Percentiles rank a stretch among this genome's conserved stretches.
phyloP scores from a whole-genome alignment of 2,329 filamentous ascomycete genomes.

The Neocucurbitaria cava region DNA sequence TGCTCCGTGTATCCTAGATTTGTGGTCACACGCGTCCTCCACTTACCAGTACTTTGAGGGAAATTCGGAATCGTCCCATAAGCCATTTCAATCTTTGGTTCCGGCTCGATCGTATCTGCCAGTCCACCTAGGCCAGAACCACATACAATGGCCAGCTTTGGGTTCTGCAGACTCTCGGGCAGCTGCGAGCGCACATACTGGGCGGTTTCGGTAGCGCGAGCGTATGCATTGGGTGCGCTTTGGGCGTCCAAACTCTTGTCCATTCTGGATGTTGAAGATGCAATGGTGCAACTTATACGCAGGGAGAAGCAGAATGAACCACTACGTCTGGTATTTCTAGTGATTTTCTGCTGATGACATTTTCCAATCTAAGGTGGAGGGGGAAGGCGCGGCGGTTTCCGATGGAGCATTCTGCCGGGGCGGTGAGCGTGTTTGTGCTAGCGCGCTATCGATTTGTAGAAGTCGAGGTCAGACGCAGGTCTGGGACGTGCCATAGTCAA shows the following conservation, averaged over 20 bases:
- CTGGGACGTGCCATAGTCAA: conserved; percentile 26
- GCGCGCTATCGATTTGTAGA: conserved; percentile 29
- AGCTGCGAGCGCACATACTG: conserved; percentile 58
- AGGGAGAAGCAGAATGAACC: neutral
- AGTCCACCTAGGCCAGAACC: conserved; percentile 70
- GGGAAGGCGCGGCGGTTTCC: conserved; percentile 40
- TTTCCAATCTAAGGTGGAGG: conserved; percentile 27
- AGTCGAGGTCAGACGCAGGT: conserved; percentile 14
- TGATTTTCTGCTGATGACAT: conserved; percentile 11
- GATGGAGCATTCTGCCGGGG: conserved; percentile 33
- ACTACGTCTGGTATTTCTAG: neutral
- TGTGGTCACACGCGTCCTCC: conserved; percentile 19
- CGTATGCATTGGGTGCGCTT: conserved; percentile 46
- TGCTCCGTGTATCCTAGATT: neutral
- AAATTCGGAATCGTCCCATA: conserved; percentile 69
- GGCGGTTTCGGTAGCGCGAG: conserved; percentile 58
- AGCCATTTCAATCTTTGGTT: conserved; percentile 60
- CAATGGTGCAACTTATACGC: neutral
- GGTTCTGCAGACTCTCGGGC: conserved; percentile 58
- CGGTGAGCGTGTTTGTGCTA: conserved; percentile 31
- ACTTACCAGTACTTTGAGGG: conserved; percentile 65
- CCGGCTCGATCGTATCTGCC: conserved; percentile 61
- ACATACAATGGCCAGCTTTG: conserved; percentile 68
- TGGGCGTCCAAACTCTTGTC: conserved; percentile 31
- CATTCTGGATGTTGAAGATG: conserved; percentile 11